A percentile compares a stretch with the other conserved stretches of the same genome.
Evolutionary conservation across 2,329 filamentous ascomycete species (phyloP).

Genomic region (Claviceps pazoutovae): DNA sequence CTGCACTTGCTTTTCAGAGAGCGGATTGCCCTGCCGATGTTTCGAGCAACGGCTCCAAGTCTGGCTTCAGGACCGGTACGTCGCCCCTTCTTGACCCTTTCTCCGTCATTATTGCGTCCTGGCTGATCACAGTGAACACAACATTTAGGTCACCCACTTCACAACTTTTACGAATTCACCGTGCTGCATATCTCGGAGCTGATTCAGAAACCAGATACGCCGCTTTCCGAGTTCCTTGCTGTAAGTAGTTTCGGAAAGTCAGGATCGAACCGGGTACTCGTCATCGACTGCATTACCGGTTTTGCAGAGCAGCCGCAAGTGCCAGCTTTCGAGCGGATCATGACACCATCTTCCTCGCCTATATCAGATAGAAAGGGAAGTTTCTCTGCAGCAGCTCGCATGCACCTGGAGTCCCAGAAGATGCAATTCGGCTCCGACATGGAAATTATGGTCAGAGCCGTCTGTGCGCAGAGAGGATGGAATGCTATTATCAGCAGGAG

Average conservation of each 20-base stretch:
- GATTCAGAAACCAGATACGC: conserved; percentile 30
- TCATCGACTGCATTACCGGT: conserved; percentile 50
- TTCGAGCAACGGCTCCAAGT: conserved; percentile 30
- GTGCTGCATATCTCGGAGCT: conserved; percentile 45
- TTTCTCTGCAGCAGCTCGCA: conserved; percentile 32
- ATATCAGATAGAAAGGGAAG: conserved; percentile 21
- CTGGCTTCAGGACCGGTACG: conserved; percentile 34
- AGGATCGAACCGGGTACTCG: conserved; percentile 29
- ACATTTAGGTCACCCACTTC: conserved; percentile 43
- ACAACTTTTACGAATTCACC: conserved; percentile 48
- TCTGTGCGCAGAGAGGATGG: conserved; percentile 61
- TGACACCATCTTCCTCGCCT: conserved; percentile 14
- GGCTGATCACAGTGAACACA: not conserved
- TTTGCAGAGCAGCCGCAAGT: conserved; percentile 33
- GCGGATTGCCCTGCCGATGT: conserved; percentile 35
- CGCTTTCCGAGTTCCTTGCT: conserved; percentile 33
- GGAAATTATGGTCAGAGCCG: conserved; percentile 56
- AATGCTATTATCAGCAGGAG: conserved; percentile 57
- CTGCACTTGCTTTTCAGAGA: conserved; percentile 36
- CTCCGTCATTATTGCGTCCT: not conserved
- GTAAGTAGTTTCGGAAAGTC: conserved; percentile 19
- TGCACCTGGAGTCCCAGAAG: conserved; percentile 42
- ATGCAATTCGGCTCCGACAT: conserved; percentile 50
- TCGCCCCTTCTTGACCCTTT: not conserved
- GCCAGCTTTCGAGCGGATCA: conserved; percentile 27